These are phyloP conservation scores for Candida alai DNA, from an alignment of 805 yeast genomes.

Conservation along the genomic window DNA sequence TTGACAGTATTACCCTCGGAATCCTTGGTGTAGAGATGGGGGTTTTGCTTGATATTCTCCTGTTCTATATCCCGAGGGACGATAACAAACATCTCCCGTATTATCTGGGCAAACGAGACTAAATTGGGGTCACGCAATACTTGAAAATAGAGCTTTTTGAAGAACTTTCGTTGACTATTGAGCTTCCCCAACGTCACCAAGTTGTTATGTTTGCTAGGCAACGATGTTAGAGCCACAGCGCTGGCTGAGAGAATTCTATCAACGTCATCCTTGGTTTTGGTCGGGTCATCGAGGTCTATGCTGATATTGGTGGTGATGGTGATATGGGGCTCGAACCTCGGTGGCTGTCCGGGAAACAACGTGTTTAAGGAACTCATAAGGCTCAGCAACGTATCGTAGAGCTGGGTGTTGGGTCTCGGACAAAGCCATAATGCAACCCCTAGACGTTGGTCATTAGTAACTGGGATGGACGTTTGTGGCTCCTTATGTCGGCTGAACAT, in stretches of 20 bases:
- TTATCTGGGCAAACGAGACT: slow-evolving; percentile 49
- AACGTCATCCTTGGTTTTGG: slow-evolving; percentile 49
- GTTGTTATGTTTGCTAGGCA: slow-evolving; percentile 37
- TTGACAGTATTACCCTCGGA: slow-evolving; percentile 26
- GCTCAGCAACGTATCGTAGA: slow-evolving; percentile 54
- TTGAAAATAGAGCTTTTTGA: slow-evolving; percentile 52
- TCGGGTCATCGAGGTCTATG: slow-evolving; percentile 33
- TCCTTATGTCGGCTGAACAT: slow-evolving; percentile 6
- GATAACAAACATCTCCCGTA: slow-evolving; percentile 54
- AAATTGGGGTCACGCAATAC: slow-evolving; percentile 44
- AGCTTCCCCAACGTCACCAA: slow-evolving; percentile 41
- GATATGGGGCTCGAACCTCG: slow-evolving; percentile 69
- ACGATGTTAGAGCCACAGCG: slow-evolving; percentile 48
- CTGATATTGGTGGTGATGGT: slow-evolving; percentile 65
- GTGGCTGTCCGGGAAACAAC: slow-evolving; percentile 65
- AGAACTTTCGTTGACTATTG: slow-evolving; percentile 45
- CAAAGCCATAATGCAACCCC: slow-evolving; percentile 72
- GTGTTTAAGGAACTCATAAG: slow-evolving; percentile 64
- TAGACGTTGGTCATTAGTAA: slow-evolving; percentile 9
- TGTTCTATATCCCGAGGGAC: slow-evolving; percentile 36
- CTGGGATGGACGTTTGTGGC: neutral
- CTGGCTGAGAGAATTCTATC: slow-evolving; percentile 55
- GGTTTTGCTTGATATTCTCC: slow-evolving; percentile 33
- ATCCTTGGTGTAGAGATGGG: slow-evolving; percentile 37
- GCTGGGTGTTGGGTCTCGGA: slow-evolving; percentile 53